phyloP scores from a whole-genome alignment of 306 rosid genomes.

The Acacia crassicarpa region DNA sequence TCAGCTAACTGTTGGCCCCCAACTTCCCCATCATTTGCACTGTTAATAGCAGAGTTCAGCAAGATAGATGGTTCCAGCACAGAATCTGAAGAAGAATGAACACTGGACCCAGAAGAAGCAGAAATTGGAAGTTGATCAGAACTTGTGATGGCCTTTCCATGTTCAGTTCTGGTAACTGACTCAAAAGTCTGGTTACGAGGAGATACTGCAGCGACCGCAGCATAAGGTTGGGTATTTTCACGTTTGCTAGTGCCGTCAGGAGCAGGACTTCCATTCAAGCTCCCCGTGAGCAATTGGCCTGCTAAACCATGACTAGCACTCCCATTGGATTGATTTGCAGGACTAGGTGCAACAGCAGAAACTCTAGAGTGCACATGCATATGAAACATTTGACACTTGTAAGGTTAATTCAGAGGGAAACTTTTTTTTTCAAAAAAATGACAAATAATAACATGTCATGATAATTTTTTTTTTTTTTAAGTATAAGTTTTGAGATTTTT shows the following conservation, averaged over 20 bases:
- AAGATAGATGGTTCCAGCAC: constrained; percentile 37
- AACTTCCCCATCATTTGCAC: constrained; percentile 39
- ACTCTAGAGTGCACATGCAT: constrained; percentile 36
- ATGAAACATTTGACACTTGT: not conserved
- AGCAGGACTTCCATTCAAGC: constrained; percentile 36
- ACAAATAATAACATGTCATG: not conserved
- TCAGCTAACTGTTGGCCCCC: constrained; percentile 37
- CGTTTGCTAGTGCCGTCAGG: constrained; percentile 30
- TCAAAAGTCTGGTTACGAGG: constrained; percentile 31
- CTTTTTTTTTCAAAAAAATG: too few species aligned
- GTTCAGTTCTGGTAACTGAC: constrained; percentile 35
- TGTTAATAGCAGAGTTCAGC: constrained; percentile 23
- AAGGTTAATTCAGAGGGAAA: not conserved
- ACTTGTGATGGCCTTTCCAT: constrained; percentile 40
- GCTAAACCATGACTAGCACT: constrained; percentile 31
- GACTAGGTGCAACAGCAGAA: constrained; percentile 45
- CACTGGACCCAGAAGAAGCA: constrained; percentile 35
- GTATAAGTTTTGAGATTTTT: not conserved
- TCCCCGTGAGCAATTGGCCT: constrained; percentile 33
- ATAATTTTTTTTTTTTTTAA: not conserved
- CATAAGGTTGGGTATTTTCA: constrained; percentile 46
- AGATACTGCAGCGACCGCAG: constrained; percentile 36
- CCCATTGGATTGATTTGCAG: constrained; percentile 56
- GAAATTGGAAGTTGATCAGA: constrained; percentile 39
- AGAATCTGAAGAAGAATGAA: constrained; percentile 48